Evolutionary conservation across 129 eudicot species (phyloP), one percentile per base, ranked within the genome.

Genomic region (Tanacetum coccineum): DNA sequence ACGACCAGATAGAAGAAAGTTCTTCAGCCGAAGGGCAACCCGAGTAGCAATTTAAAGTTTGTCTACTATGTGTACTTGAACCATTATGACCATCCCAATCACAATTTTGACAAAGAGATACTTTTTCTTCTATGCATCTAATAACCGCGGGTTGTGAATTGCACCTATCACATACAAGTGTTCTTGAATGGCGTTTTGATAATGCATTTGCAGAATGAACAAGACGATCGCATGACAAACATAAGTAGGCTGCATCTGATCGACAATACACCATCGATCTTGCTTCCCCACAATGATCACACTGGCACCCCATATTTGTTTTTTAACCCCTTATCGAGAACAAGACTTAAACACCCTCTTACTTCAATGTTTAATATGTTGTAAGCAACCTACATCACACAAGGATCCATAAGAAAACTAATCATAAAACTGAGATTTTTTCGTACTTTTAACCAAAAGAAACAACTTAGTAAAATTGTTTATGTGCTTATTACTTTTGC

Each of bases 181-280:
- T 92, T 67, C 98, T 82, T 9, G 91, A 81, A 67, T 92, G 98
- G 25, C 98, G 95, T 69, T 71, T 79, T 9, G 98, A 84, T 48
- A 92, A 78, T 44, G 96, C 87, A 70, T 92, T 92, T 51, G 98
- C 98, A 13, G 96, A 92, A 66, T 92, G 98, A 32, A 92, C 85
- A 21, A 76, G 61, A 2, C 89, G 89, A 56, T 92, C 98, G 80
- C 98, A 92, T 6, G 96, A 85, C 63, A 92, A 59, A 68, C 98
- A 92, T 74, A 92, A 80, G 54, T 84, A 79, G 32, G 98, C 98
- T 59, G 95, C 86, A 86, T 92, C 98, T 42, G 98, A 92, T 45
- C 95, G 81, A 71, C 98, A 92, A 72, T 81, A 86, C 22, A 88
- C 87, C 79, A 86, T 73, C 6, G 98, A 86, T 70, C 91, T 80